Base-by-base conservation (phyloP, 1,139 yeast species). In the Yamadazyma atmosphaerica region DNA sequence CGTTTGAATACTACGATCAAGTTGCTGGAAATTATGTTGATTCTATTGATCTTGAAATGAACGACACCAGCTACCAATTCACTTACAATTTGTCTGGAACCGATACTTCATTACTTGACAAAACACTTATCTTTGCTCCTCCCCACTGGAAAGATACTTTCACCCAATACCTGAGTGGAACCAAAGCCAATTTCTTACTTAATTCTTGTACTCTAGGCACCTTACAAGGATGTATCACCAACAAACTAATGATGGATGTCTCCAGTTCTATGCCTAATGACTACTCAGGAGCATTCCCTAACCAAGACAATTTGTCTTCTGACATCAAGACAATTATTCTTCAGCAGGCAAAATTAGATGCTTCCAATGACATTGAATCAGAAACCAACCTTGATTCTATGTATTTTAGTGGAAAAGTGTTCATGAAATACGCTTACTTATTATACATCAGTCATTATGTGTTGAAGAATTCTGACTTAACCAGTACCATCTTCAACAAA, bases 341-440 rank as follows among this genome's bases (percentile, higher is more conserved):
- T 11, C 21, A 13, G n/a, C 47, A 40, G 29, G 50, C 65, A 71
- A 36, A 43, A 27, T 41, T 41, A 16, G 61, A 72, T 28, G 33
- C 10, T 4, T 79, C 74, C 40, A 78, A 79, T 51, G 81, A 81
- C 54, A 54, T 64, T 4, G 55, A 62, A n/a, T 68, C 78, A 40
- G 68, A 78, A 33, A 54, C 70, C 34, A 58, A 64, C 10, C 58
- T 68, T 41, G 73, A 77, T 38, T 64, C 71, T 3, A 79, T 75
- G 46, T 83, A 83, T 56, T 72, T 63, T 48, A 64, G 81, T 7
- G 89, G 88, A 19, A 83, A 83, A 59, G 65, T 72, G 10, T 52
- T 80, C 29, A 86, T 81, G 58, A 83, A 81, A 61, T 82, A 74
- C 52, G 86, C 86, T 4, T 79, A 79, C 56, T 69, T 83, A 34